A percentile compares a stretch with the other conserved stretches of the same genome.
Conservation (phyloP, 75 land plant species). For the Adiantum capillusveneris region DNA sequence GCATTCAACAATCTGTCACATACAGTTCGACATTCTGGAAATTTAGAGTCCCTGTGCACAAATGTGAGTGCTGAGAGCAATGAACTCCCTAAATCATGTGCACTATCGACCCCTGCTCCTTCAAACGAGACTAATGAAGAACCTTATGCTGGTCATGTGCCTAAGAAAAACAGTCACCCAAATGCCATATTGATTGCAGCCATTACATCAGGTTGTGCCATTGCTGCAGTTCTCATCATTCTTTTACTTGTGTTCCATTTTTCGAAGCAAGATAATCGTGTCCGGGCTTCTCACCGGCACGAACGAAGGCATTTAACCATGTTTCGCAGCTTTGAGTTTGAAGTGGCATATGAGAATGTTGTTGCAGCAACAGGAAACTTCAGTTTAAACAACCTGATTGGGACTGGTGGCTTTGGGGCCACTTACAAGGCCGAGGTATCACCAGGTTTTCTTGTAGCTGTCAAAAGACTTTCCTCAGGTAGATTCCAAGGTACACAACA, state of each 20-base stretch:
- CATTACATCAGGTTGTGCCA: slow-evolving; percentile 36
- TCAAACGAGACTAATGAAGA: neutral
- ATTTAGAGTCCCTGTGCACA: slow-evolving; percentile 14
- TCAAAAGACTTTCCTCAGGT: slow-evolving; percentile 65
- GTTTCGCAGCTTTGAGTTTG: slow-evolving; percentile 40
- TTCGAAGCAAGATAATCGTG: slow-evolving; percentile 27
- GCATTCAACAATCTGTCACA: slow-evolving; percentile 46
- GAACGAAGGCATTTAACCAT: slow-evolving; percentile 31
- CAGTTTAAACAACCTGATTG: slow-evolving; percentile 50
- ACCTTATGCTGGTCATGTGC: neutral
- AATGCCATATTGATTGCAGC: slow-evolving; percentile 38
- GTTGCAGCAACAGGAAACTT: slow-evolving; percentile 59
- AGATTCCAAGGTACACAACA: slow-evolving; percentile 73
- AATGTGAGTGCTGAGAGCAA: slow-evolving; percentile 11
- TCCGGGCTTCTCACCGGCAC: slow-evolving; percentile 12
- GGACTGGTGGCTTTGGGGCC: slow-evolving; percentile 80
- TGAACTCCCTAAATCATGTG: slow-evolving; percentile 3
- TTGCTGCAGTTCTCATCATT: slow-evolving; percentile 34
- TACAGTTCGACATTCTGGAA: slow-evolving; percentile 8
- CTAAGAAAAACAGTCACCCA: slow-evolving; percentile 7
- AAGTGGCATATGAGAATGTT: slow-evolving; percentile 60
- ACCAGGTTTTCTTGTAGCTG: slow-evolving; percentile 61
- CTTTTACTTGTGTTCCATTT: slow-evolving; percentile 29
- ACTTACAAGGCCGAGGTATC: slow-evolving; percentile 71
- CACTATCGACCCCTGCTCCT: slow-evolving; percentile 9